A percentile compares a stretch with the other conserved stretches of the same genome.
Evolutionary conservation across 306 rosid species (phyloP).

Genomic region (Begonia loranthoides): DNA sequence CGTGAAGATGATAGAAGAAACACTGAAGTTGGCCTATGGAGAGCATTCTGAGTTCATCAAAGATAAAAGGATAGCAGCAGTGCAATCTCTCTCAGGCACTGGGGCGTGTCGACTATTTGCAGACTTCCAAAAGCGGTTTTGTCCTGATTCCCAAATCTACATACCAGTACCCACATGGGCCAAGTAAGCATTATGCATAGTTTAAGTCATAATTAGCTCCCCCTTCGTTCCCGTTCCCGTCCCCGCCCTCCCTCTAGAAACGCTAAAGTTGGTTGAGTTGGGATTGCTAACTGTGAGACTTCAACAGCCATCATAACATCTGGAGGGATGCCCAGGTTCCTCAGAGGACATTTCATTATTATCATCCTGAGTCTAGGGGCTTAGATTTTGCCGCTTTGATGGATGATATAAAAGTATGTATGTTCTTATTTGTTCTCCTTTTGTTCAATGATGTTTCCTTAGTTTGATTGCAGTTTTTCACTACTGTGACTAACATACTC

Average conservation of each 20-base stretch:
- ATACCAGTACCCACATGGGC: conserved; percentile 88
- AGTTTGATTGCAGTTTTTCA: background rate
- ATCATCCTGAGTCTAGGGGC: conserved; percentile 80
- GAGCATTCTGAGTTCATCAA: conserved; percentile 66
- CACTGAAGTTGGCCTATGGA: conserved; percentile 89
- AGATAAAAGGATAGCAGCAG: conserved; percentile 86
- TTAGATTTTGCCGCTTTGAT: conserved; percentile 69
- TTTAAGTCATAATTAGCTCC: no score
- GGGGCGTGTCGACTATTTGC: conserved; percentile 96
- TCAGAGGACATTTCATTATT: conserved; percentile 73
- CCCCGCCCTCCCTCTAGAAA: no score
- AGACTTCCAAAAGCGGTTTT: conserved; percentile 84
- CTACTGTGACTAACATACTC: background rate
- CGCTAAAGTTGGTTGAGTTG: no score
- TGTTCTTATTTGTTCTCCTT: conserved; percentile 5
- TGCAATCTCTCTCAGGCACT: conserved; percentile 91
- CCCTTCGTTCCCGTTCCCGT: no score
- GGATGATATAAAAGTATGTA: conserved; percentile 52
- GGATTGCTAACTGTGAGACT: conserved; percentile 3
- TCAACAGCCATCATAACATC: conserved; percentile 86
- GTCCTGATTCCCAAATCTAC: conserved; percentile 66
- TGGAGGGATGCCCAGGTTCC: conserved; percentile 94
- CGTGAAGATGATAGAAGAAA: conserved; percentile 67
- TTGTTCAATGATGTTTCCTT: background rate
- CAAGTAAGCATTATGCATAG: conserved; percentile 42